Percentiles rank a stretch among this genome's conserved stretches.
Evolutionary conservation across 1,284 basidiomycete genomes (phyloP).

Genomic region (Trichosporon sp.): DNA sequence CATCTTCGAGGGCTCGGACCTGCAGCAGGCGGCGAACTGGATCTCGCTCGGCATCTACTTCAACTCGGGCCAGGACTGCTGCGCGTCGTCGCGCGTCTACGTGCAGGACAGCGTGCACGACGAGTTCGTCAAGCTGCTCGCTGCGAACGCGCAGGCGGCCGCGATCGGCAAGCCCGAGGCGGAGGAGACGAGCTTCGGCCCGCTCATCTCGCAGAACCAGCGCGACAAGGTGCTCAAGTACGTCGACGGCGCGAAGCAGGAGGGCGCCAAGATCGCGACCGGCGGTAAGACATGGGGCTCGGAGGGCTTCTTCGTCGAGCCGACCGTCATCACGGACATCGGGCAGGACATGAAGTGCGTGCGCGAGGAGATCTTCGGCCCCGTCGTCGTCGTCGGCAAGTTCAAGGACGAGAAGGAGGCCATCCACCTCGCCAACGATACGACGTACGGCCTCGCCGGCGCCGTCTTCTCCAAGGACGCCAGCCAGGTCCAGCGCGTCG

Average conservation of each 20-base stretch:
- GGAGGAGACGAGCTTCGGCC: constrained; percentile 68
- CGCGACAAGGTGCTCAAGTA: constrained; percentile 85
- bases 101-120: constrained; percentile 81
- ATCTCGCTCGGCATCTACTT: constrained; percentile 42
- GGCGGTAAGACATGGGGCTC: constrained; percentile 61
- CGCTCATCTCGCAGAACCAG: constrained; percentile 76
- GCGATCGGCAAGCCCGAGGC: constrained; percentile 71
- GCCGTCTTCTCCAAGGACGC: constrained; percentile 83
- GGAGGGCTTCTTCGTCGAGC: constrained; percentile 48
- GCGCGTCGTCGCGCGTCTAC: constrained; percentile 72
- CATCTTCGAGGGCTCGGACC: constrained; percentile 52
- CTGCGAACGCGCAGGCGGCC: constrained; percentile 63
- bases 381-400: constrained; percentile 49
- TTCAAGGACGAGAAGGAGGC: constrained; percentile 50
- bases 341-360: constrained; percentile 40
- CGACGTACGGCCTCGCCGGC: constrained; percentile 79
- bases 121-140: constrained; percentile 65
- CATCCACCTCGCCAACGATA: constrained; percentile 73
- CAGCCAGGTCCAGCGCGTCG: constrained; percentile 80
- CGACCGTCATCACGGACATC: constrained; percentile 48
- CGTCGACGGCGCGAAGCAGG: constrained; percentile 77
- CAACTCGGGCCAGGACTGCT: constrained; percentile 39
- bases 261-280: constrained; percentile 72
- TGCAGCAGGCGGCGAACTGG: constrained; percentile 68
- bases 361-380: constrained; percentile 52